Base-by-base conservation (phyloP, 2,329 filamentous ascomycete genomes). In the Lomentospora prolificans region DNA sequence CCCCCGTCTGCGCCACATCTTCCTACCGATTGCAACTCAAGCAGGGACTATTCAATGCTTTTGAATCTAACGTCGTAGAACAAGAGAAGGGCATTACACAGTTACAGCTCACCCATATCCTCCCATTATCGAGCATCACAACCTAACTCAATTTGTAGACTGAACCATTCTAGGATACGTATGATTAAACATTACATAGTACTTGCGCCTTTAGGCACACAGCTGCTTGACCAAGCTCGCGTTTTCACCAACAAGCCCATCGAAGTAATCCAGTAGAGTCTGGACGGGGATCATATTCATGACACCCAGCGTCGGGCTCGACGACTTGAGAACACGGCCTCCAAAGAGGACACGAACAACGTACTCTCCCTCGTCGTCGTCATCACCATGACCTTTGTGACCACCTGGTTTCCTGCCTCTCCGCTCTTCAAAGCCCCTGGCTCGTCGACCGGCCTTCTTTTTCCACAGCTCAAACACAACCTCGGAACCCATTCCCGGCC, bases 401-500 rank as follows among this genome's bases (percentile, higher is more conserved):
- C 12, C n/a, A 46, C n/a, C 33, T 4, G 33, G 33, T 7, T 39
- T 39, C 33, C 33, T n/a, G n/a, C n/a, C n/a, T n/a, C n/a, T n/a
- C n/a, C n/a, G n/a, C n/a, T n/a, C n/a, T n/a, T n/a, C n/a, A n/a
- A n/a, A n/a, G n/a, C n/a, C n/a, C n/a, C n/a, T n/a, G n/a, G n/a
- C n/a, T n/a, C n/a, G n/a, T n/a, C n/a, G n/a, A n/a, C n/a, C n/a
- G n/a, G 30, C 7, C 30, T 66, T 65, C 62, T 72, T 75, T 62
- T 68, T 72, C 63, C 84, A 90, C 28, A 91, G 65, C 71, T 92
- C 88, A 65, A 91, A 90, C 0, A 90, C 80, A 0, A 92, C 75
- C 69, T 92, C 88, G 8, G 81, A 75, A 0, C 88, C 88, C 87
- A 92, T 90, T 0, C 88, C 88, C 0, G 88, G 88, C 88, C 88